Conservation (phyloP, 2,329 filamentous ascomycete genomes). For the Didymella lethalis region DNA sequence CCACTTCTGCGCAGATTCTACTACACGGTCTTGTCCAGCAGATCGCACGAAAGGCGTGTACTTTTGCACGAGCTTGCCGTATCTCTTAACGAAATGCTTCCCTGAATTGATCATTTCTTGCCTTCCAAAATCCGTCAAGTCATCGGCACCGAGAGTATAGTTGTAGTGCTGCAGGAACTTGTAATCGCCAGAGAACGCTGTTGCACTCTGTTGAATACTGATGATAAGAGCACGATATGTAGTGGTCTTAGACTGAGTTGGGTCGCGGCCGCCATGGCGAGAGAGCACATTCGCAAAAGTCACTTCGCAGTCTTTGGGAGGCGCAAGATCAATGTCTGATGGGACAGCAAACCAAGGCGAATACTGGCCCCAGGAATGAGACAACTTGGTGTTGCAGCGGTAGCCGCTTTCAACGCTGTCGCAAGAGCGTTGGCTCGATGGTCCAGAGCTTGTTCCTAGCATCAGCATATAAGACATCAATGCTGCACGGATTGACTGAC, state of each 20-base stretch:
- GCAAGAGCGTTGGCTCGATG: slow-evolving; percentile 49
- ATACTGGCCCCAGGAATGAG: slow-evolving; percentile 85
- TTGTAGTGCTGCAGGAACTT: slow-evolving; percentile 75
- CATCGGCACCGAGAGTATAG: slow-evolving; percentile 75
- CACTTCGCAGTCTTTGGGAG: slow-evolving; percentile 73
- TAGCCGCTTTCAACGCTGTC: slow-evolving; percentile 66
- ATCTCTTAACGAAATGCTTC: slow-evolving; percentile 76
- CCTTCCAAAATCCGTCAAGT: slow-evolving; percentile 73
- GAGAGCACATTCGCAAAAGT: slow-evolving; percentile 84
- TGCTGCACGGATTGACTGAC: neutral
- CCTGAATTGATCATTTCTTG: slow-evolving; percentile 78
- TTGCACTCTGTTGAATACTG: slow-evolving; percentile 67
- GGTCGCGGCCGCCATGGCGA: slow-evolving; percentile 84
- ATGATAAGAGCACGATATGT: slow-evolving; percentile 70
- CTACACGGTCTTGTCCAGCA: slow-evolving; percentile 73
- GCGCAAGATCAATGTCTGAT: slow-evolving; percentile 67
- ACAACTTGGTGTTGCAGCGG: slow-evolving; percentile 67
- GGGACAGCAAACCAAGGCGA: slow-evolving; percentile 83
- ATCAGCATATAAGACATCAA: neutral
- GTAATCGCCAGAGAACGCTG: slow-evolving; percentile 67
- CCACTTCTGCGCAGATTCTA: slow-evolving; percentile 79
- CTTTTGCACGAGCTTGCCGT: slow-evolving; percentile 66
- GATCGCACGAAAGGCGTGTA: slow-evolving; percentile 75
- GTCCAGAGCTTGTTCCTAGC: neutral
- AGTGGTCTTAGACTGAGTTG: slow-evolving; percentile 72